A percentile compares a stretch with the other conserved stretches of the same genome.
Conservation (phyloP, 352 stramenopile genomes). For the Globisporangium nagaii region DNA sequence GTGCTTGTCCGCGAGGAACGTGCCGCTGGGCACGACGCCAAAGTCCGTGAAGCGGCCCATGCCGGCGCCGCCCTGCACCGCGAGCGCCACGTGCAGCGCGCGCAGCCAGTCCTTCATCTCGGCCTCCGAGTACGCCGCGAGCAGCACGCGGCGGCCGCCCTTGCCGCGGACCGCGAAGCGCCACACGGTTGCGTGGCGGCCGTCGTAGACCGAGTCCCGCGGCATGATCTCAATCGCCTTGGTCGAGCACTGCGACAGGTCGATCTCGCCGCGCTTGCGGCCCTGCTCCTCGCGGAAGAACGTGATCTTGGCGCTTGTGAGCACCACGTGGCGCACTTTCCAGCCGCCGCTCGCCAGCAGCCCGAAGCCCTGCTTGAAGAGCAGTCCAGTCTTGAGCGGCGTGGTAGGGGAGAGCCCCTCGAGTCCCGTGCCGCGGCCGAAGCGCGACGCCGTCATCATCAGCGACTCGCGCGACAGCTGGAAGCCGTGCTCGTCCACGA, state of each 20-base stretch:
- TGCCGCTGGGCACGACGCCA: constrained; percentile 48
- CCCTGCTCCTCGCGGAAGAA: constrained; percentile 74
- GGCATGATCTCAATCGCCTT: constrained; percentile 84
- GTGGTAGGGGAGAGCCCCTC: constrained; percentile 8
- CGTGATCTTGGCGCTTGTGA: constrained; percentile 60
- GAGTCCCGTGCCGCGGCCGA: too few species aligned
- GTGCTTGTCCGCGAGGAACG: constrained; percentile 52
- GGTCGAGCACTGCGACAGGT: constrained; percentile 53
- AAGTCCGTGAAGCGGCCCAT: constrained; percentile 66
- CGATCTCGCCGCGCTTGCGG: constrained; percentile 60
- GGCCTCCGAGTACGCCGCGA: constrained; percentile 70
- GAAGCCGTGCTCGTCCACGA: constrained; percentile 69
- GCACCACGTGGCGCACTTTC: constrained; percentile 72
- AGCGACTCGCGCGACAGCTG: constrained; percentile 46
- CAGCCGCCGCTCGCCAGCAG: constrained; percentile 48
- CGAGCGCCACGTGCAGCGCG: constrained; percentile 69
- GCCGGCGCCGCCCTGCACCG: constrained; percentile 36
- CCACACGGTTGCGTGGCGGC: constrained; percentile 73
- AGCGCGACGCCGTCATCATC: constrained; percentile 32
- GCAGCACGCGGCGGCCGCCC: constrained; percentile 47
- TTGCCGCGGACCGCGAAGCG: constrained; percentile 69
- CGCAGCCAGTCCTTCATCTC: constrained; percentile 86
- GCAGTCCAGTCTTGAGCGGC: constrained; percentile 62
- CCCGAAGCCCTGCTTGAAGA: constrained; percentile 74
- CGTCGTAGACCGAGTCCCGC: constrained; percentile 72